Evolutionary conservation across 1,284 basidiomycete genomes (phyloP).

Genomic region (Cutaneotrichosporon mucoides): DNA sequence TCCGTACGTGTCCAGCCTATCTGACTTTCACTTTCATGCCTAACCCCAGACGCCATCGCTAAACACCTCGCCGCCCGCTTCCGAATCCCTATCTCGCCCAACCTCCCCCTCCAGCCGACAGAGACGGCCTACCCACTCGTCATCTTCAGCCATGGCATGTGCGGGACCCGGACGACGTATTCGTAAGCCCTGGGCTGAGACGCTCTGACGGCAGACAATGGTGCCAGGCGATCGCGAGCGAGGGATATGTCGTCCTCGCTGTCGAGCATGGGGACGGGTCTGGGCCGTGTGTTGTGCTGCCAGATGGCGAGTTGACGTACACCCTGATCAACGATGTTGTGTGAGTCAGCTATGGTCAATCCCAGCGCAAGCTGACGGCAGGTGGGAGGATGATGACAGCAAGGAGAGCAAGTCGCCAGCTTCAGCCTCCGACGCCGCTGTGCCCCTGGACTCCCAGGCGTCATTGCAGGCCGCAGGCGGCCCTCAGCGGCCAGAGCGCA

Average conservation of each 20-base stretch:
- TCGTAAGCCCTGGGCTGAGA: constrained; percentile 52
- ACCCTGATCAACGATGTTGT: constrained; percentile 1
- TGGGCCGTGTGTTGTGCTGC: constrained; percentile 46
- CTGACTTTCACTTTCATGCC: constrained; percentile 21
- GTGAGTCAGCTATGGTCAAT: not conserved
- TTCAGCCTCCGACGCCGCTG: not conserved
- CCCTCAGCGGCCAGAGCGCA: too few relatives aligned
- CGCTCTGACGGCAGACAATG: constrained; percentile 55
- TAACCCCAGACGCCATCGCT: not conserved
- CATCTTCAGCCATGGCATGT: constrained; percentile 75
- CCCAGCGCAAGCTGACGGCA: not conserved
- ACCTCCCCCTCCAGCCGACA: not conserved
- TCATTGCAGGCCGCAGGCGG: too few relatives aligned
- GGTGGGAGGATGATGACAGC: constrained; percentile 2
- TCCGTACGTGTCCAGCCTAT: not conserved
- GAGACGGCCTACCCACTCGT: constrained; percentile 60
- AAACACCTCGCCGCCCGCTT: not conserved
- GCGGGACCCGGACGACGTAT: constrained; percentile 67
- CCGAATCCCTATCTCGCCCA: not conserved
- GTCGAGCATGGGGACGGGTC: constrained; percentile 75
- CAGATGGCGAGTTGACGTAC: not conserved
- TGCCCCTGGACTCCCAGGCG: too few relatives aligned
- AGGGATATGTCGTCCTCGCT: constrained; percentile 69
- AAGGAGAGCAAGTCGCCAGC: too few relatives aligned
- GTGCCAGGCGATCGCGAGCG: constrained; percentile 64